These are phyloP conservation scores for Suillus luteus DNA, from an alignment of 768 basidiomycete genomes.

Conservation along the genomic window DNA sequence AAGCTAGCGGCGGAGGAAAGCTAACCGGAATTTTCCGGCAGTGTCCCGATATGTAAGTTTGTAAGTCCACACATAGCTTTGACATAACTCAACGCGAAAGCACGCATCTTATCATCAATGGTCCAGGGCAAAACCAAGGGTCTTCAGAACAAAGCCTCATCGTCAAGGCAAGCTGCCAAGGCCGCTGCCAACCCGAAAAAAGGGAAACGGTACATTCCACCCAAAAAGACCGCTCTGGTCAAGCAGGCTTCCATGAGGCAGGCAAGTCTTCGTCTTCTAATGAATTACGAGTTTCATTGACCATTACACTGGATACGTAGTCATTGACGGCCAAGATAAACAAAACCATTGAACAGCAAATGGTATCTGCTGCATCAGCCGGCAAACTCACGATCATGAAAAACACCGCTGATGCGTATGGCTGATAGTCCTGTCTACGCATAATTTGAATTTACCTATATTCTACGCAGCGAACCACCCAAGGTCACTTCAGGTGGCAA, in stretches of 20 bases:
- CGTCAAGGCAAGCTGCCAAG: constrained; percentile 61
- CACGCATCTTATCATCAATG: constrained; percentile 44
- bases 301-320: constrained; percentile 38
- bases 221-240: constrained; percentile 75
- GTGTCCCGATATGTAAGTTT: constrained; percentile 14
- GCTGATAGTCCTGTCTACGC: neutral
- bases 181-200: constrained; percentile 76
- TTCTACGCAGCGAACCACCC: constrained; percentile 22
- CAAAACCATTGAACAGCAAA: constrained; percentile 88
- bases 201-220: constrained; percentile 74
- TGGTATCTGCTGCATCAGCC: constrained; percentile 84
- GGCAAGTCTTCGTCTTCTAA: constrained; percentile 41
- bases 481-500: constrained; percentile 9
- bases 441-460: constrained; percentile 10
- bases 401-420: constrained; percentile 44
- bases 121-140: constrained; percentile 88
- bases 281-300: constrained; percentile 8
- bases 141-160: constrained; percentile 55
- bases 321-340: constrained; percentile 88
- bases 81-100: neutral
- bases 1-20: constrained; percentile 20
- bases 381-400: constrained; percentile 96
- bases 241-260: constrained; percentile 79
- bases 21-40: constrained; percentile 6
- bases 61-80: constrained; percentile 3